Evolutionary conservation across 257 asterid species (phyloP).

Genomic region (Petunia axillaris): DNA sequence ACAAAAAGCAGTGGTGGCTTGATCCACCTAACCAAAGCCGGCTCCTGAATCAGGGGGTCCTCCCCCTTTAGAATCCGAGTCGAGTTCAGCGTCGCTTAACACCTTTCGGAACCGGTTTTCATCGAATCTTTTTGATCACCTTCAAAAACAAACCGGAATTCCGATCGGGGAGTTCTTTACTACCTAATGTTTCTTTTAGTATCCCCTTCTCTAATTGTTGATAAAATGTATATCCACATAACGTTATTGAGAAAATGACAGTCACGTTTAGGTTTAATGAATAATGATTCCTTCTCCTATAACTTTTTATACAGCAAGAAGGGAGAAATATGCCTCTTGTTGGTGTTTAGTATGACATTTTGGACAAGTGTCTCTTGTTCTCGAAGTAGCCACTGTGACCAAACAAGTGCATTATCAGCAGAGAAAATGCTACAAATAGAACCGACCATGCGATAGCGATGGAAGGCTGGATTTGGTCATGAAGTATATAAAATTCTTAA

Average conservation of each 20-base stretch:
- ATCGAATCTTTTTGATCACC: too few relatives aligned
- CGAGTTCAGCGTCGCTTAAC: too few relatives aligned
- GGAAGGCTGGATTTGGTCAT: neutral
- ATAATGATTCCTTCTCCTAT: too few relatives aligned
- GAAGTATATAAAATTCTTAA: too few relatives aligned
- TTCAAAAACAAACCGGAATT: too few relatives aligned
- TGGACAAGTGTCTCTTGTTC: slow-evolving; percentile 5
- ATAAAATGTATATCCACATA: neutral
- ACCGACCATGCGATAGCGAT: neutral
- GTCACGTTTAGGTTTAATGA: neutral
- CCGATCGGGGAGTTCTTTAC: neutral
- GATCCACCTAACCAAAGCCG: too few relatives aligned
- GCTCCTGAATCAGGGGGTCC: too few relatives aligned
- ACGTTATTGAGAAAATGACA: neutral
- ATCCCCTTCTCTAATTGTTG: neutral
- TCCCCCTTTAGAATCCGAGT: too few relatives aligned
- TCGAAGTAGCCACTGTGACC: neutral
- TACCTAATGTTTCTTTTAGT: too few relatives aligned
- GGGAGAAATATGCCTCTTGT: neutral
- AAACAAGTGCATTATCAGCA: neutral
- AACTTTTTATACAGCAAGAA: too few relatives aligned
- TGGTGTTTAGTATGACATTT: neutral
- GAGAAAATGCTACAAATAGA: neutral
- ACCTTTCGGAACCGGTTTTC: too few relatives aligned
- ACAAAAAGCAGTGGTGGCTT: too few relatives aligned